A percentile compares a stretch with the other conserved stretches of the same genome.
Evolutionary conservation across 1,284 basidiomycete species (phyloP).

Genomic region (Veloboletus limbatus): DNA sequence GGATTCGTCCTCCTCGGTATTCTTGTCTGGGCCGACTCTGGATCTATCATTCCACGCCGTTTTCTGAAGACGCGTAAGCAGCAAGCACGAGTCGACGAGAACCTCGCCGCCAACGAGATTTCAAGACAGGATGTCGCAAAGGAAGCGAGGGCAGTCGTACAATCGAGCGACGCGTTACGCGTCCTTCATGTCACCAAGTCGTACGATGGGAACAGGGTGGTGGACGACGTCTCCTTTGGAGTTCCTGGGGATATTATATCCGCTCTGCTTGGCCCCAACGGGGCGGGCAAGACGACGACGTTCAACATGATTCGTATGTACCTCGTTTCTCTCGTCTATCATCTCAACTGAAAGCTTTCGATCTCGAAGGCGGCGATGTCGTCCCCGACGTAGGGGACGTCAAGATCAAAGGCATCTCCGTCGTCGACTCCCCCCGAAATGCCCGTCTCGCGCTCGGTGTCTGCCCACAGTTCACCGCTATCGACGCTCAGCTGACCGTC

Average conservation of each 20-base stretch:
- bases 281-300: conserved; percentile 78
- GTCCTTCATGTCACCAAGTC: conserved; percentile 68
- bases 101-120: conserved; percentile 13
- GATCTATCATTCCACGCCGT: conserved; percentile 42
- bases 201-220: conserved; percentile 57
- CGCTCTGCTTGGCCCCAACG: conserved; percentile 77
- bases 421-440: conserved; percentile 54
- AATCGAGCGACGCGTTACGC: conserved; percentile 55
- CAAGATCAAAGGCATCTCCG: conserved; percentile 60
- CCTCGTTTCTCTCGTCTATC: not conserved
- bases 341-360: not conserved
- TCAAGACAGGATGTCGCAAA: conserved; percentile 47
- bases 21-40: conserved; percentile 63
- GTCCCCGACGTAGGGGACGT: conserved; percentile 65
- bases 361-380: conserved; percentile 52
- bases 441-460: conserved; percentile 72
- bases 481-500: conserved; percentile 75
- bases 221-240: conserved; percentile 72
- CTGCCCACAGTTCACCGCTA: conserved; percentile 81
- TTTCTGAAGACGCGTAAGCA: conserved; percentile 20
- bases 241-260: conserved; percentile 65
- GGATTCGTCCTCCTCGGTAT: conserved; percentile 51
- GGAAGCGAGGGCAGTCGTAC: conserved; percentile 50
- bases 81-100: conserved; percentile 7
- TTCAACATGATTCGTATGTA: conserved; percentile 71